A percentile compares a stretch with the other conserved stretches of the same genome.
phyloP scores from a whole-genome alignment of 208 protist genomes.

The Porcisia deanei region DNA sequence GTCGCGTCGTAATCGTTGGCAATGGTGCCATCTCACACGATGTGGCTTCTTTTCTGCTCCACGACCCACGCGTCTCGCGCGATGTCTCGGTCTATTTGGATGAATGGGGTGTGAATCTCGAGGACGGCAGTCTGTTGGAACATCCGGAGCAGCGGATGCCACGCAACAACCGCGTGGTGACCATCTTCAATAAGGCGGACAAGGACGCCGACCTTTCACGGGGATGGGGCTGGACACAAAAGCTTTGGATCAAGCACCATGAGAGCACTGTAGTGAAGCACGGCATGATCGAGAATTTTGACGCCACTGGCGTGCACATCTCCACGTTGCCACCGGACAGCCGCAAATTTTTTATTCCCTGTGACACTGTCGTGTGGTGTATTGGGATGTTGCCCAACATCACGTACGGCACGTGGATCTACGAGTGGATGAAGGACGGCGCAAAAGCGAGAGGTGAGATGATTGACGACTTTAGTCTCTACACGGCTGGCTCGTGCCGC shows the following conservation, averaged over 20 bases:
- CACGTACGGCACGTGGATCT: conserved; percentile 76
- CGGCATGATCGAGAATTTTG: conserved; percentile 67
- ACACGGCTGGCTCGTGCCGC: conserved; percentile 73
- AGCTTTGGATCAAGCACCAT: conserved; percentile 80
- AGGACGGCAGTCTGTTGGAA: conserved; percentile 43
- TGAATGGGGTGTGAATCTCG: conserved; percentile 88
- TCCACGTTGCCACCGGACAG: conserved; percentile 55
- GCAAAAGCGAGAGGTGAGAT: conserved; percentile 76
- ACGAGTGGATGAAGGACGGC: conserved; percentile 89
- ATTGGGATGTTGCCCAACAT: conserved; percentile 86
- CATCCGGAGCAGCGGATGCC: conserved; percentile 38
- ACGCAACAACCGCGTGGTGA: conserved; percentile 81
- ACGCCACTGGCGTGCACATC: conserved; percentile 65
- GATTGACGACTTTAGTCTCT: conserved; percentile 78
- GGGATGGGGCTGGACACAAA: conserved; percentile 80
- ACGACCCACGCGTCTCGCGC: conserved; percentile 83
- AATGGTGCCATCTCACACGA: conserved; percentile 88
- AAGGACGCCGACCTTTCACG: conserved; percentile 81
- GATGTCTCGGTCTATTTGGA: conserved; percentile 61
- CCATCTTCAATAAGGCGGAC: conserved; percentile 76
- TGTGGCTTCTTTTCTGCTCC: conserved; percentile 82
- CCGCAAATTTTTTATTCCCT: conserved; percentile 59
- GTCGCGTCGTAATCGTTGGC: conserved; percentile 81
- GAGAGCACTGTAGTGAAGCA: conserved; percentile 70
- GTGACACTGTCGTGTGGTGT: conserved; percentile 88